Percentiles rank a stretch among this genome's conserved stretches.
Evolutionary conservation across 148 eudicot genomes (phyloP).

Genomic region (Rhododendron vialii): DNA sequence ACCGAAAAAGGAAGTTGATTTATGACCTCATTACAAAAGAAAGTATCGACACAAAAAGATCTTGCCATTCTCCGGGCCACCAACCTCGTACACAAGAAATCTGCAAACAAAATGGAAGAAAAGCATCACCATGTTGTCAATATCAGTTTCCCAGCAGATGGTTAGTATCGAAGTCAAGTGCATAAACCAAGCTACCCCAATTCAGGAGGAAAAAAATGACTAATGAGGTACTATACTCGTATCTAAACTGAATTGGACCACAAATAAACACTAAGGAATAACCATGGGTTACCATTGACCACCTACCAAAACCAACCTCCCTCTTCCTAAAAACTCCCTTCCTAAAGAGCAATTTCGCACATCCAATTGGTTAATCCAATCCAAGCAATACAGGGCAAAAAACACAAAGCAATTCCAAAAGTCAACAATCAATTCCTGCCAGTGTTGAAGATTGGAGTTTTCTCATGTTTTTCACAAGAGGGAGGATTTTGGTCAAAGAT

Average conservation of each 20-base stretch:
- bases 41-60: background rate
- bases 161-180: background rate
- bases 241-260: background rate
- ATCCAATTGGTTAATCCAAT: background rate
- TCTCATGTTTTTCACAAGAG: too few species aligned
- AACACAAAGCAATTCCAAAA: background rate
- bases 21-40: background rate
- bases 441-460: too few species aligned
- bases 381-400: background rate
- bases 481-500: too few species aligned
- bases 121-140: background rate
- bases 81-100: background rate
- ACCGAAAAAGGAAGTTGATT: background rate
- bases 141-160: background rate
- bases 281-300: background rate
- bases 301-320: background rate
- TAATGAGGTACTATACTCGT: background rate
- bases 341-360: background rate
- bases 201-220: background rate
- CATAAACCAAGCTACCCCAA: background rate
- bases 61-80: background rate
- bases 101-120: background rate
- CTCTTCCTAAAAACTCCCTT: background rate
- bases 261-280: background rate
- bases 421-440: background rate